Base-by-base conservation (phyloP, 345 rosid species). In the Arabidopsis suecica region DNA sequence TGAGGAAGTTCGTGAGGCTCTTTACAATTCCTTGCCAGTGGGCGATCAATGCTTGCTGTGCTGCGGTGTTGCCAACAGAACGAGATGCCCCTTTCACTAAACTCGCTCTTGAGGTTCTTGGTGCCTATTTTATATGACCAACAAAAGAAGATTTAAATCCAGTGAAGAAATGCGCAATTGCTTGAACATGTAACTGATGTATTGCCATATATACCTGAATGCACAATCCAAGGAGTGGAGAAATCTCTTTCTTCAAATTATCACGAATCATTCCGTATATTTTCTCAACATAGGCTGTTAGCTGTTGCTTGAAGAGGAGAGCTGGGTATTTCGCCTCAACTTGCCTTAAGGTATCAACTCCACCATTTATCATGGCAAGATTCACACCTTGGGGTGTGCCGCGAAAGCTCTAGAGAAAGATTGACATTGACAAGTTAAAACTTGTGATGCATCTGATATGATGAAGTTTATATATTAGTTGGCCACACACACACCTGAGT, bases 261-360 rank as follows among this genome's bases (percentile, higher is more conserved):
- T 93, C 98, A 18, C 98, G 83, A 80, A 93, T 89, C 97, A 93
- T 93, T 58, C 98, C 98, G 40, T 93, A 93, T 69, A 93, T 90
- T 82, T 93, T 93, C 72, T 93, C 98, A 23, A 93, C 97, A 74
- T 90, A 93, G 22, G 98, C 98, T 9, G 97, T 93, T 68, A 93
- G 93, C 78, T 93, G 98, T 82, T 93, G 98, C 72, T 93, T 93
- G 78, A 93, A 93, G 70, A 93, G 91, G 83, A 93, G 74, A 66
- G 98, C 98, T 5, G 98, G 98, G 77, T 93, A 93, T 78, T 93
- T 93, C 41, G 98, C 98, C 79, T 93, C 98, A 65, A 93, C 98
- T 86, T 93, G 97, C 71, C 89, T 80, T 80, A 93, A 81, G 38
- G 83, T 68, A 73, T 88, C 91, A 38, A 76, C 85, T 79, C 93